Base-by-base conservation (phyloP, 805 yeast genomes). In the Lipomyces japonicus region DNA sequence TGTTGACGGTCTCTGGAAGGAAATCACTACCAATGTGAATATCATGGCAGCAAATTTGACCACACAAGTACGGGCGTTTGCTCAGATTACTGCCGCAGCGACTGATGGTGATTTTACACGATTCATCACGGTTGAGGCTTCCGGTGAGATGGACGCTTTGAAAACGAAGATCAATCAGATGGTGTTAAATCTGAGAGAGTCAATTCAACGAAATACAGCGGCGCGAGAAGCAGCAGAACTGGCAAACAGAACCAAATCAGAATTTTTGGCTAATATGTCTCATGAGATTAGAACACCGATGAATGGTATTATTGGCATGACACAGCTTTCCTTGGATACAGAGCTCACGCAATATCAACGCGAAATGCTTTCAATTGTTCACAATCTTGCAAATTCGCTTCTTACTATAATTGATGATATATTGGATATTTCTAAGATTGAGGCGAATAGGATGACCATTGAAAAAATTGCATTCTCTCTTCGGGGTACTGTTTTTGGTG, bases 21-120 rank as follows among this genome's bases (percentile, higher is more conserved):
- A 86, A 61, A 87, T 87, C 63, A 87, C 95, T 24, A 85, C 93
- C 18, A 87, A 87, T 68, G 96, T 87, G 58, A 87, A 87, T 65
- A 86, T 91, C 22, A 87, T 87, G 96, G 95, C 96, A 45, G 81
- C 91, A n/a, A 87, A 87, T 66, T 77, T 87, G 65, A 87, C 96
- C 0, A 83, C 95, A 1, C 96, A 87, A 71, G 95, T 87, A 63
- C 78, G 95, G 68, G 95, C 95, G 0, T 87, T 87, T 71, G 95
- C 95, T 34, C 95, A 87, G 65, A 87, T 87, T 62, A 87, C 96
- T 0, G 95, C 93, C 23, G 93, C 96, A 25, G 95, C 95, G 12
- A 86, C 95, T 2, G 95, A 87, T 69, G 95, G 95, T 65, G 95
- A 87, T 66, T 87, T 87, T 68, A 87, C 95, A 0, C 76, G 91